These are phyloP conservation scores for Annulohypoxylon maeteangense DNA, from an alignment of 495 filamentous ascomycete species.

Conservation along the genomic window DNA sequence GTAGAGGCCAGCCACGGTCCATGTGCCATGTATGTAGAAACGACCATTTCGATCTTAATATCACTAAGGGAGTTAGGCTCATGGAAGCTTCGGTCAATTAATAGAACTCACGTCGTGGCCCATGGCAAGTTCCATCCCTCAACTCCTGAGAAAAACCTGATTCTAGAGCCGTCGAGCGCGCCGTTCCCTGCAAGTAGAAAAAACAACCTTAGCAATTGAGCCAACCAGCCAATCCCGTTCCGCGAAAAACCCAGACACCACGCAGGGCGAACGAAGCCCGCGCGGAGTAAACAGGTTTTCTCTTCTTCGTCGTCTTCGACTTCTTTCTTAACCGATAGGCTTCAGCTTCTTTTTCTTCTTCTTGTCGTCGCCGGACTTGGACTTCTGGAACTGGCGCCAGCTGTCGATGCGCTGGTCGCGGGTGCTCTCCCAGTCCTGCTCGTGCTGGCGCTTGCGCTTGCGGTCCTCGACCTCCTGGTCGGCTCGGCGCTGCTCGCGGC, in stretches of 20 bases:
- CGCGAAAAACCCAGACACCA: not conserved
- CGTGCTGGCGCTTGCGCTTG: constrained; percentile 92
- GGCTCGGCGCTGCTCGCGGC: constrained; percentile 83
- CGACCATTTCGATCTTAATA: constrained; percentile 28
- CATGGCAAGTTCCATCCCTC: constrained; percentile 16
- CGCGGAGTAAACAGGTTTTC: constrained; percentile 22
- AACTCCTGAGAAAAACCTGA: not conserved
- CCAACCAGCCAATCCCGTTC: constrained; percentile 6
- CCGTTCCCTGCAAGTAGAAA: constrained; percentile 7
- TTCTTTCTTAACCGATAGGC: constrained; percentile 63
- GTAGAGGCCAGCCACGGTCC: constrained; percentile 1
- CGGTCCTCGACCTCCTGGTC: constrained; percentile 88
- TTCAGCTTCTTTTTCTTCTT: constrained; percentile 94
- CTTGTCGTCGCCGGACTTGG: constrained; percentile 69
- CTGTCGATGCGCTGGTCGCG: constrained; percentile 91
- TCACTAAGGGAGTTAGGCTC: constrained; percentile 52
- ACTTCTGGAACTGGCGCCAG: constrained; percentile 93
- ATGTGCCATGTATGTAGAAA: too few species aligned
- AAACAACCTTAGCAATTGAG: not conserved
- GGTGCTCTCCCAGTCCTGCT: constrained; percentile 92
- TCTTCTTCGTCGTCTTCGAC: too few species aligned
- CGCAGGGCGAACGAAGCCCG: too few species aligned
- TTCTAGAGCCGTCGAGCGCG: constrained; percentile 11
- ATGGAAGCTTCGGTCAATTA: constrained; percentile 47
- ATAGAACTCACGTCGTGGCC: constrained; percentile 49